Conservation (phyloP, 805 yeast species). For the Cyberlindnera maritima region DNA sequence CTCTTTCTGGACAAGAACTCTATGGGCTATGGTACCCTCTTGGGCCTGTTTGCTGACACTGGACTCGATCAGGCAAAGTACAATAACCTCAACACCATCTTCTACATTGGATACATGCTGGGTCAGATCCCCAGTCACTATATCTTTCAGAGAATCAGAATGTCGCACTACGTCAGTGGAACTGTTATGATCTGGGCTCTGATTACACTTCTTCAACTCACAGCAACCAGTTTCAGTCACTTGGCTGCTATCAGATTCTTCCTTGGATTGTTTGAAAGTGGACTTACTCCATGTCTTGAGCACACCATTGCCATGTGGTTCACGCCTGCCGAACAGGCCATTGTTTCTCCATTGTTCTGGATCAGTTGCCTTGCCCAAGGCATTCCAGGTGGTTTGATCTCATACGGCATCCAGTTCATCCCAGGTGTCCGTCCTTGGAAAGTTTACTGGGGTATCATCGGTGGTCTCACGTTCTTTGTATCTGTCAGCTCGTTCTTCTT, state of each 20-base stretch:
- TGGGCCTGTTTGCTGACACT: constrained; percentile 14
- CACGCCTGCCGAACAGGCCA: constrained; percentile 39
- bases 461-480: constrained; percentile 41
- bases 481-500: constrained; percentile 30
- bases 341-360: constrained; percentile 42
- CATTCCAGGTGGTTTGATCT: constrained; percentile 16
- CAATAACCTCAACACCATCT: constrained; percentile 9
- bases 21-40: constrained; percentile 15
- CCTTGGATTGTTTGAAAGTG: constrained; percentile 20
- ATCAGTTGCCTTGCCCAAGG: constrained; percentile 16
- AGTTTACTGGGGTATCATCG: constrained; percentile 45
- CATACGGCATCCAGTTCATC: constrained; percentile 17
- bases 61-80: constrained; percentile 11
- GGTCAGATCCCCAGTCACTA: constrained; percentile 14
- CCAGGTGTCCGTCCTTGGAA: constrained; percentile 38
- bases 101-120: constrained; percentile 16
- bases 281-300: constrained; percentile 35
- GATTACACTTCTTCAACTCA: background rate
- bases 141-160: constrained; percentile 9
- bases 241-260: constrained; percentile 17
- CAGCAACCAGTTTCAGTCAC: constrained; percentile 6
- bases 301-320: constrained; percentile 42
- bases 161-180: constrained; percentile 5
- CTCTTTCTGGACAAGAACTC: constrained; percentile 20
- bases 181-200: constrained; percentile 15